Base-by-base conservation (phyloP, 257 asterid genomes). In the Leptodermis oblonga region DNA sequence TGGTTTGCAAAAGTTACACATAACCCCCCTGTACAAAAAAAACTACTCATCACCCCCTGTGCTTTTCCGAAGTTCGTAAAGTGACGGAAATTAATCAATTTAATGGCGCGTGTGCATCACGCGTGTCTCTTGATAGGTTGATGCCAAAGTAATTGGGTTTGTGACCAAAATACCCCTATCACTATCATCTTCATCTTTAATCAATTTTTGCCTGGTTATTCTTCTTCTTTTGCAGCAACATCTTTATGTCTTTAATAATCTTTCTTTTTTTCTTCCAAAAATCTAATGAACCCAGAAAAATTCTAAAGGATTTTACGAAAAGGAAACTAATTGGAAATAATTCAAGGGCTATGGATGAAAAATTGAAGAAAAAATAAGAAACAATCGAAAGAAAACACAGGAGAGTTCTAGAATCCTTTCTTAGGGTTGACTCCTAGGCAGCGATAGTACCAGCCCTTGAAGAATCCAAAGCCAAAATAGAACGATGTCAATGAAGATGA, bases 401-500 rank as follows among this genome's bases (percentile, higher is more conserved):
- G 53, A 28, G 37, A 37, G 41, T 17, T 8, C 9, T 1, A 45
- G 42, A 1, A 23, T 18, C 26, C 66, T 30, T 11, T 86, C 43
- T 80, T 88, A 7, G 97, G 98, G 82, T 92, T 95, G 69, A 87
- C 71, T 70, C 97, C 98, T 49, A 86, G 77, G 96, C 98, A 92
- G 81, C 96, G 97, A 77, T 77, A 92, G 85, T 92, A 88, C 98
- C 98, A 92, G 92, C 92, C 98, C 79, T 86, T 90, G 88, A 92
- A 92, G 69, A 88, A 92, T 7, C 92, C 96, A 63, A 90, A 86
- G 52, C 85, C 83, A 85, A 86, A 82, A 31, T 77, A 74, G 36
- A 62, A 74, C 8, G 87, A 53, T 22, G 65, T 55, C 60, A 63
- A 78, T 36, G 79, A 77, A 75, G 81, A 77, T 78, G 74, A 41